phyloP scores from a whole-genome alignment of 2,329 filamentous ascomycete genomes.

The Fusarium sp. region DNA sequence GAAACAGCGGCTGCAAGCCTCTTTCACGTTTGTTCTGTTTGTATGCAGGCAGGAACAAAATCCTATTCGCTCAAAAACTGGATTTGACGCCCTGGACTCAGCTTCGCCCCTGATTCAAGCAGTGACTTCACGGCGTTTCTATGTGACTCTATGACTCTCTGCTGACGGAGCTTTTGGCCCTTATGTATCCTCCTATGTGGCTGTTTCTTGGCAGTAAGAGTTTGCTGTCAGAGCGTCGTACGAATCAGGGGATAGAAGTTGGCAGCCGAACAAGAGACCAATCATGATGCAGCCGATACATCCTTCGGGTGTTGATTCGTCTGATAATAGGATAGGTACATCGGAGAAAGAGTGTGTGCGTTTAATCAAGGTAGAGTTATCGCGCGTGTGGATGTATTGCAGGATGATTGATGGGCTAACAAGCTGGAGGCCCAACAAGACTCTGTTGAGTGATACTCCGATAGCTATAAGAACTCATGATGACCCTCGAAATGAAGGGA shows the following conservation, averaged over 20 bases:
- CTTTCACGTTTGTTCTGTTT: constrained; percentile 27
- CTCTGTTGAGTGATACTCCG: no score
- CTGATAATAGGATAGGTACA: constrained; percentile 4
- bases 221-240: constrained; percentile 32
- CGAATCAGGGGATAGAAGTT: constrained; percentile 21
- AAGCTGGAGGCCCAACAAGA: not conserved
- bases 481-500: not conserved
- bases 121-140: not conserved
- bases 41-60: constrained; percentile 1
- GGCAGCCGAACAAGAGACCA: constrained; percentile 34
- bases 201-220: constrained; percentile 29
- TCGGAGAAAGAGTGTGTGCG: constrained; percentile 6
- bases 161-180: not conserved
- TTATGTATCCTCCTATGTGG: constrained; percentile 1
- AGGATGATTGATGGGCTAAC: not conserved
- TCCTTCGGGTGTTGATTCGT: constrained; percentile 29
- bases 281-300: constrained; percentile 38
- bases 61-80: constrained; percentile 16
- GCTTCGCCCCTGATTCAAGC: constrained; percentile 25
- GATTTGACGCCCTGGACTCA: constrained; percentile 10
- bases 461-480: constrained; percentile 26
- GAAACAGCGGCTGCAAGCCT: constrained; percentile 37
- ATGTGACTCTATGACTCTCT: not conserved
- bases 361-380: constrained; percentile 35
- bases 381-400: constrained; percentile 13